Conservation (phyloP, 192 early-diverging fungal genomes). For the Paraglomus occultum region DNA sequence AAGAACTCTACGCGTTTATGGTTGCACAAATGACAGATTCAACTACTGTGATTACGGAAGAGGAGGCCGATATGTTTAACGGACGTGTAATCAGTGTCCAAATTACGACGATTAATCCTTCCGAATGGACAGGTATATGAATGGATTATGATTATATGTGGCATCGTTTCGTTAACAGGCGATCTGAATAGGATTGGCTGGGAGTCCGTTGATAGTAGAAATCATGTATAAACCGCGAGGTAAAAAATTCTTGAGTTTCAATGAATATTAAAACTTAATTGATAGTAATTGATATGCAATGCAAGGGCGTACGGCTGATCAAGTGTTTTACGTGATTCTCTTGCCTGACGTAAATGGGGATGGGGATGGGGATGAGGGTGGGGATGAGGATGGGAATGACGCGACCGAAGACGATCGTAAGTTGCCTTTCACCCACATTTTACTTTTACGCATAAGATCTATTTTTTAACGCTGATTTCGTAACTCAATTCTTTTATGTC, state of each 20-base stretch:
- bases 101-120: slow-evolving; percentile 6
- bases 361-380: too few species aligned
- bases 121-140: slow-evolving; percentile 4
- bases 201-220: neutral
- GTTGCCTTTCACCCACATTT: too few species aligned
- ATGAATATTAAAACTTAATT: neutral
- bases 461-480: too few species aligned
- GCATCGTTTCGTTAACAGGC: neutral
- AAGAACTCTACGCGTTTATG: slow-evolving; percentile 10
- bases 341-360: neutral
- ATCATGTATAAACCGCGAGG: slow-evolving; percentile 4
- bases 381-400: too few species aligned
- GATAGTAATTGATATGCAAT: neutral
- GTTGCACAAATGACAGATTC: neutral
- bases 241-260: neutral
- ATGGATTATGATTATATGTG: too few species aligned
- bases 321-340: neutral
- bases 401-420: too few species aligned
- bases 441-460: too few species aligned
- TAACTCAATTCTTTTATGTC: too few species aligned
- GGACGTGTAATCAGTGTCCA: neutral
- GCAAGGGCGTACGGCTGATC: neutral
- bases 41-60: neutral
- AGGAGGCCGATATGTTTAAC: neutral
- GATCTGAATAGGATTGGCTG: neutral